Evolutionary conservation across 2,329 filamentous ascomycete species (phyloP).

Genomic region (Mariannaea elegans): DNA sequence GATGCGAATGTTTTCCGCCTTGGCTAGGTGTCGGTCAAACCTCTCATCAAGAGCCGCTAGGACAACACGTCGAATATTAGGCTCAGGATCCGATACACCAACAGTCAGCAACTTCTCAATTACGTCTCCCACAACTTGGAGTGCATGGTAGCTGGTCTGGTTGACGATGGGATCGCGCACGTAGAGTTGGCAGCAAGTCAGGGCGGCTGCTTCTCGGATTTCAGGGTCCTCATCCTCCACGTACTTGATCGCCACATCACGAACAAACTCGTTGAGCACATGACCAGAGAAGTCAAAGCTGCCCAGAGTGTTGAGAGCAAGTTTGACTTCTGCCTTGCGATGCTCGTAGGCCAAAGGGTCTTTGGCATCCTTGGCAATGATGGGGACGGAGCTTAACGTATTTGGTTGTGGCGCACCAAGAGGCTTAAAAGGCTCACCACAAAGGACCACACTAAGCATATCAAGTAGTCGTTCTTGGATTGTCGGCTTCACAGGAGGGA

Average conservation of each 20-base stretch:
- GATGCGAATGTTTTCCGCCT: conserved; percentile 96
- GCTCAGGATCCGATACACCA: conserved; percentile 89
- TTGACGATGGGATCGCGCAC: conserved; percentile 97
- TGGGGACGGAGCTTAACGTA: conserved; percentile 80
- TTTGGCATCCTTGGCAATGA: conserved; percentile 87
- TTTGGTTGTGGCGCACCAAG: conserved; percentile 88
- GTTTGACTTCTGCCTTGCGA: conserved; percentile 85
- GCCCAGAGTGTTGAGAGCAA: conserved; percentile 94
- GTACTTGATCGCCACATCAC: conserved; percentile 97
- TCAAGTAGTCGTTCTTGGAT: conserved; percentile 95
- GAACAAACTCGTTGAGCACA: conserved; percentile 96
- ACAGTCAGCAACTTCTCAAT: conserved; percentile 97
- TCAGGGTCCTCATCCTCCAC: conserved; percentile 95
- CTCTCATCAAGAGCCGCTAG: conserved; percentile 89
- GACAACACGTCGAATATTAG: conserved; percentile 88
- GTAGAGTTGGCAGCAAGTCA: conserved; percentile 98
- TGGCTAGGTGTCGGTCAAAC: conserved; percentile 96
- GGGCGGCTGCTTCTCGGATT: conserved; percentile 90
- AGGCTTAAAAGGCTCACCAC: conserved; percentile 90
- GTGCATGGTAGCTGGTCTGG: conserved; percentile 95
- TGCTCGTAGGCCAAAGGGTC: conserved; percentile 84
- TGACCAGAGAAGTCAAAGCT: conserved; percentile 96
- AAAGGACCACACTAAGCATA: conserved; percentile 93
- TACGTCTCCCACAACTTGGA: conserved; percentile 96
- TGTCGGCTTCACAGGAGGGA: conserved; percentile 89